Base-by-base conservation (phyloP, 805 yeast genomes). In the Wickerhamomyces subpelliculosus region DNA sequence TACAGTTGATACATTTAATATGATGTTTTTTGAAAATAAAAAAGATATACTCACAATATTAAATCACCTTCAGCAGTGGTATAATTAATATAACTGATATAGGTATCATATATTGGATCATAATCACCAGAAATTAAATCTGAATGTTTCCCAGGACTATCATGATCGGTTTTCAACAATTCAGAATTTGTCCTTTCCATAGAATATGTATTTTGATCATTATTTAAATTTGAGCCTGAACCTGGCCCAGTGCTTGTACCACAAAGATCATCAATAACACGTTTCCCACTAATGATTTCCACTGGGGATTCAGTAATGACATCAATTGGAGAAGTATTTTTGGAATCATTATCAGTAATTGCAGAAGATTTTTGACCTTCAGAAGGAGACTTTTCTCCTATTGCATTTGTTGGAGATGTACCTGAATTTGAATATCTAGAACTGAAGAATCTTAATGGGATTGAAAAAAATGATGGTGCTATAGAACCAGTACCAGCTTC, bases 31-130 rank as follows among this genome's bases (percentile, higher is more conserved):
- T 10, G 8, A 8, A 22, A 22, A 22, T 13, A 7, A 25, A 13
- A 5, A 25, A 5, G 16, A 25, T n/a, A 10, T 5, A 13, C 27
- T 13, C n/a, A 7, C 16, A n/a, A 25, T 4, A 13, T 10, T 16
- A 25, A 25, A 2, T 33, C 22, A 19, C 14, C 29, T 10, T n/a
- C n/a, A 3, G 11, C 17, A 8, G 24, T 16, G n/a, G 33, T 20
- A 31, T 24, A 26, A 25, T 36, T 34, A 11, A 42, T 29, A 16
- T 44, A 42, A 16, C 30, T 36, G n/a, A 44, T 37, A 32, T 42
- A 44, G 19, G 37, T 38, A 8, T 42, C 41, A 23, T 42, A 39
- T 2, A 44, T 32, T 4, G 42, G 39, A 36, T 44, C 48, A 31
- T 31, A 19, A 12, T 24, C 38, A 18, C 8, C 10, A 14, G 4